Conservation (phyloP, 306 rosid genomes). For the Sechiopsis laciniata region DNA sequence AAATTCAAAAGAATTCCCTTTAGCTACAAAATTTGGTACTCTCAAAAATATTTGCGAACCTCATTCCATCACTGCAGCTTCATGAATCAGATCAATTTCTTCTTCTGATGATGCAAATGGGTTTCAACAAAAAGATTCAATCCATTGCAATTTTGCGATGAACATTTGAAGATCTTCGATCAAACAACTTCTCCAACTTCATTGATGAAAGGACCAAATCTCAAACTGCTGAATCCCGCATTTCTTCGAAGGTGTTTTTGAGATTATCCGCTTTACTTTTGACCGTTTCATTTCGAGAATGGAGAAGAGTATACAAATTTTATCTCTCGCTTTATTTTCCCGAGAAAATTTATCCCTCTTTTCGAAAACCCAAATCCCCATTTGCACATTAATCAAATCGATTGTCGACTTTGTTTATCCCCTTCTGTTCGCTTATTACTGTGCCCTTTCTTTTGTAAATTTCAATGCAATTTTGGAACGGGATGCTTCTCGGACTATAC, state of each 20-base stretch:
- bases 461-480: constrained; percentile 28
- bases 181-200: not conserved
- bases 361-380: not conserved
- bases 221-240: constrained; percentile 39
- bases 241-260: constrained; percentile 30
- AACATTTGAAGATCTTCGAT: not conserved
- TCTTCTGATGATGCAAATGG: not conserved
- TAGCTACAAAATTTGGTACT: not conserved
- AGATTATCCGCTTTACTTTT: constrained; percentile 43
- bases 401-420: constrained; percentile 16
- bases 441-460: constrained; percentile 3
- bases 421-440: constrained; percentile 11
- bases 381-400: constrained; percentile 30
- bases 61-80: not conserved
- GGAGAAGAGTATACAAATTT: not conserved
- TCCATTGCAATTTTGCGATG: not conserved
- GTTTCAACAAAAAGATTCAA: not conserved
- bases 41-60: too few relatives aligned
- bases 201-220: constrained; percentile 29
- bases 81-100: not conserved
- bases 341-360: constrained; percentile 25
- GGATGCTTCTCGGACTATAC: constrained; percentile 27
- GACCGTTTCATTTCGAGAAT: constrained; percentile 34
- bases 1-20: not conserved
- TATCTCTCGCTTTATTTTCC: constrained; percentile 22